Percentiles rank a stretch among this genome's conserved stretches.
phyloP scores from a whole-genome alignment of 2,329 filamentous ascomycete species.

The Aspergillus sojae region DNA sequence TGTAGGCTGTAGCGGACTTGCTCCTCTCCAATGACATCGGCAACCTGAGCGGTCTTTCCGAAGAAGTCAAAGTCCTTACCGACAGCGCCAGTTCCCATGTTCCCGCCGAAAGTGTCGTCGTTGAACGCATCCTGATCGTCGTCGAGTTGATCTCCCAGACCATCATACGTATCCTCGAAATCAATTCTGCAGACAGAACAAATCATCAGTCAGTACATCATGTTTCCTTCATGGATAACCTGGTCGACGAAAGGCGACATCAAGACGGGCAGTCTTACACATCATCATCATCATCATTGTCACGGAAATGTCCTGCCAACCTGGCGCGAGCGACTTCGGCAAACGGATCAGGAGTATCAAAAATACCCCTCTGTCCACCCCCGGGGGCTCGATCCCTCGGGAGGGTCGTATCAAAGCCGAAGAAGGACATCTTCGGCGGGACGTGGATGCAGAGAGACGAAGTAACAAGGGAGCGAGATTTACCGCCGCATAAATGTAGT shows the following conservation, averaged over 20 bases:
- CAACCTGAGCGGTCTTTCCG: constrained; percentile 84
- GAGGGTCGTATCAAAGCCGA: constrained; percentile 77
- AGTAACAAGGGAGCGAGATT: constrained; percentile 15
- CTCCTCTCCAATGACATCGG: constrained; percentile 86
- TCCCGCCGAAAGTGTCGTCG: constrained; percentile 84
- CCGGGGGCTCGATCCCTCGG: constrained; percentile 68
- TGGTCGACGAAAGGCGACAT: neutral
- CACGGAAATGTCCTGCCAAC: constrained; percentile 41
- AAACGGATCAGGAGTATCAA: constrained; percentile 88
- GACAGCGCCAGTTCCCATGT: constrained; percentile 54
- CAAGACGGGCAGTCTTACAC: constrained; percentile 53
- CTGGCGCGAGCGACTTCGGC: constrained; percentile 70
- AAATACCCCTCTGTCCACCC: constrained; percentile 69
- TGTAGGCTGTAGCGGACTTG: constrained; percentile 81
- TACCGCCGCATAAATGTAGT: constrained; percentile 27
- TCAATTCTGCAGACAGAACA: constrained; percentile 60
- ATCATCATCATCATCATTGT: constrained; percentile 67
- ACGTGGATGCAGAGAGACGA: constrained; percentile 13
- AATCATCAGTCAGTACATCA: neutral
- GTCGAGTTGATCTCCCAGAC: constrained; percentile 84
- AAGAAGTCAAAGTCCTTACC: constrained; percentile 98
- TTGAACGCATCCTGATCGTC: constrained; percentile 95
- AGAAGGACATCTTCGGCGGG: constrained; percentile 75
- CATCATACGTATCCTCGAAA: constrained; percentile 97
- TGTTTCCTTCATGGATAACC: neutral